Evolutionary conservation across 495 filamentous ascomycete genomes (phyloP).

Genomic region (Penicillium chermesinum): DNA sequence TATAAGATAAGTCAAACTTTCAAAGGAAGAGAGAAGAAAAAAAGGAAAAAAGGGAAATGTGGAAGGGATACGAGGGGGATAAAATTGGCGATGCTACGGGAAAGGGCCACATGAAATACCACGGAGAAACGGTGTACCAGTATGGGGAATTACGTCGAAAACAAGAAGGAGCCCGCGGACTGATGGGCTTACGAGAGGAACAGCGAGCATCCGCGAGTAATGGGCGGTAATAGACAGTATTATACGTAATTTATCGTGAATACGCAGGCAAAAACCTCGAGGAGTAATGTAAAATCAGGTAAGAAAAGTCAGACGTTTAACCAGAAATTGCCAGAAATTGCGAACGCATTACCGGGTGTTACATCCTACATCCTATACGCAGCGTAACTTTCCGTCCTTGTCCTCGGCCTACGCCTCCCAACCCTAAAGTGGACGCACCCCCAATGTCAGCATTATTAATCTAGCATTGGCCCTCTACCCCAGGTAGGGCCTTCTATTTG

Average conservation of each 20-base stretch:
- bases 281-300: no score
- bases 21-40: conserved; percentile 8
- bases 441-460: neutral
- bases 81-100: conserved; percentile 24
- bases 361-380: neutral
- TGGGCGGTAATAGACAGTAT: neutral
- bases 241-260: no score
- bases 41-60: neutral
- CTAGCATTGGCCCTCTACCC: no score
- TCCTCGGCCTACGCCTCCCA: neutral
- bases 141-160: conserved; percentile 6
- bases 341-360: neutral
- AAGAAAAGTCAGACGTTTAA: no score
- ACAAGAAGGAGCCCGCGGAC: neutral
- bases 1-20: neutral
- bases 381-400: conserved; percentile 1
- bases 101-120: conserved; percentile 25
- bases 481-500: no score
- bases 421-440: neutral
- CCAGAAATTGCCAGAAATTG: neutral
- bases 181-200: neutral
- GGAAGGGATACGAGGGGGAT: conserved; percentile 8
- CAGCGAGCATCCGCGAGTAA: neutral
- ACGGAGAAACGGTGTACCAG: conserved; percentile 9
- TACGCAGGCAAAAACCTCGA: no score